Conservation (phyloP, 2,329 filamentous ascomycete genomes). For the Cladosporium cucumerinum region DNA sequence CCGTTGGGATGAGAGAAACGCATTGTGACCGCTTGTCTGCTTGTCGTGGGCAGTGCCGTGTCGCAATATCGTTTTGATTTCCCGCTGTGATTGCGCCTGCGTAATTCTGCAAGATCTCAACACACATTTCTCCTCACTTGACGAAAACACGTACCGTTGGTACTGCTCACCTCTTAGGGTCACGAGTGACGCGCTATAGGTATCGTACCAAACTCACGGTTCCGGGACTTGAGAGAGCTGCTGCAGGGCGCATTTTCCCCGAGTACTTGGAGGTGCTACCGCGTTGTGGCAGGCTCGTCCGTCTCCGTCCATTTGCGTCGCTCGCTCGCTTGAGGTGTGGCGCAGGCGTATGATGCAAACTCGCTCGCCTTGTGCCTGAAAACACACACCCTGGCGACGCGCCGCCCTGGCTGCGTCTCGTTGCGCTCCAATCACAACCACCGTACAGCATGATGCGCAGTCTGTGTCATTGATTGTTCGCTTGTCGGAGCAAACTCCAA, state of each 20-base stretch:
- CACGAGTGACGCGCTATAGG: background rate
- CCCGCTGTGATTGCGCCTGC: background rate
- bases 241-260: constrained; percentile 1
- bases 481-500: background rate
- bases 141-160: background rate
- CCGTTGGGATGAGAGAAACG: background rate
- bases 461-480: background rate
- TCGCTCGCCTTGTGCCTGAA: background rate
- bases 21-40: background rate
- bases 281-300: no score
- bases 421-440: background rate
- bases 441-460: background rate
- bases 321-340: background rate
- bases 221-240: background rate
- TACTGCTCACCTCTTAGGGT: background rate
- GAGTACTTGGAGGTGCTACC: background rate
- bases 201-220: background rate
- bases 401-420: background rate
- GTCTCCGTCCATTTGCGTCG: background rate
- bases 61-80: background rate
- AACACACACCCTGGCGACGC: background rate
- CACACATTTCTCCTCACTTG: background rate
- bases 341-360: background rate
- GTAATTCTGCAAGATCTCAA: background rate
- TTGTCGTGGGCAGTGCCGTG: background rate